Base-by-base conservation (phyloP, 2,329 filamentous ascomycete genomes). In the Neoascochyta sp. region DNA sequence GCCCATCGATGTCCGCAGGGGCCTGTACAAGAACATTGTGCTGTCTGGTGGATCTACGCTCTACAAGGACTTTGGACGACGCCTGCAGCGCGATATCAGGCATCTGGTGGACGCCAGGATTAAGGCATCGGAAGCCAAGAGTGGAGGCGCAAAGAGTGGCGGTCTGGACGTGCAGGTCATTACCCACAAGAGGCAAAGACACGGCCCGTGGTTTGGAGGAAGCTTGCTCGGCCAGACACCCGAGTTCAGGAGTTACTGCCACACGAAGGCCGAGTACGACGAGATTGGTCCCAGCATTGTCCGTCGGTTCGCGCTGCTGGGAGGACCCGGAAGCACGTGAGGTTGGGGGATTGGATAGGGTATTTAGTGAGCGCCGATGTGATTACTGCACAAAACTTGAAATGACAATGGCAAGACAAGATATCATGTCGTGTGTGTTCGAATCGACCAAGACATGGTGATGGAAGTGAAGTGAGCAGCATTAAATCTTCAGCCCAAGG, bases 1-100 rank as follows among this genome's bases (percentile, higher is more conserved):
- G 18, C 92, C 92, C 22, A 98, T 98, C 53, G 92, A 98, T 60
- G 93, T 98, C 24, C 84, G 92, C 57, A 81, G 92, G 68, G 92
- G 92, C 22, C 75, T 98, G 20, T 98, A 98, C 78, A 98, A 98
- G 80, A 98, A 98, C 69, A 98, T 98, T 68, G 92, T 98, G 19
- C 75, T 98, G 20, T 96, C 90, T 3, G 92, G 92, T 61, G 92
- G 92, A 53, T 95, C 89, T 50, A 98, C 92, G 13, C 73, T 98
- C 41, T 98, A 96, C 78, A 95, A 96, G 69, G 89, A 98, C 67
- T 98, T 98, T 66, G 92, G 92, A 15, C 81, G 92, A 47, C 80
- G 92, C 61, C 74, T 98, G 71, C 93, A 98, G 70, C 81, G 92
- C 60, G 93, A 98, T 60, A 98, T 98, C 60, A 86, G 92, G 67